Evolutionary conservation across 129 eudicot species (phyloP).

Genomic region (Chrysanthemum makinoi): DNA sequence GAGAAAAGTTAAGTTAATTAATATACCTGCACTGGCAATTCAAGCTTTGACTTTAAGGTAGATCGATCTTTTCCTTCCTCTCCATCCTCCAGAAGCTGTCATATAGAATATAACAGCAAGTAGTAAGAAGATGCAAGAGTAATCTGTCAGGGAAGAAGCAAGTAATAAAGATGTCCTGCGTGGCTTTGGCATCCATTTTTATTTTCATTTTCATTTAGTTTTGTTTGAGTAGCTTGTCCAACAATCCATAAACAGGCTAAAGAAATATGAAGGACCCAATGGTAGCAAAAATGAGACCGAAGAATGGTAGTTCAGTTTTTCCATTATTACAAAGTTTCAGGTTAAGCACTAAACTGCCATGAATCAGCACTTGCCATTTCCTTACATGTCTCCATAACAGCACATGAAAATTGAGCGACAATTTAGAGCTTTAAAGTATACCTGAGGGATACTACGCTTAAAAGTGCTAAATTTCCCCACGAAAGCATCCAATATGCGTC

Average conservation of each 20-base stretch:
- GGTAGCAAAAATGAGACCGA: background rate
- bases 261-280: conserved; percentile 9
- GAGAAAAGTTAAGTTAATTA: background rate
- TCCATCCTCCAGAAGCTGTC: conserved; percentile 89
- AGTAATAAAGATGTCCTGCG: background rate
- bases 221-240: conserved; percentile 8
- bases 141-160: conserved; percentile 7
- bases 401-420: conserved; percentile 5
- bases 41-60: conserved; percentile 86
- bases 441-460: conserved; percentile 98
- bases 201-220: conserved; percentile 16
- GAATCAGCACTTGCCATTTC: background rate
- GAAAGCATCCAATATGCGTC: conserved; percentile 96
- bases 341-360: conserved; percentile 7
- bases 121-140: conserved; percentile 18
- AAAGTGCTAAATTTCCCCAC: conserved; percentile 97
- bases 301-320: background rate
- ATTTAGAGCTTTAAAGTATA: conserved; percentile 22
- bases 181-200: conserved; percentile 5
- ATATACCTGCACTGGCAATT: conserved; percentile 93
- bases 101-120: conserved; percentile 7
- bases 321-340: background rate
- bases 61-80: conserved; percentile 84
- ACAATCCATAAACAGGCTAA: background rate
- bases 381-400: background rate